These are phyloP conservation scores for Annulohypoxylon maeteangense DNA, from an alignment of 495 filamentous ascomycete genomes.

Conservation along the genomic window DNA sequence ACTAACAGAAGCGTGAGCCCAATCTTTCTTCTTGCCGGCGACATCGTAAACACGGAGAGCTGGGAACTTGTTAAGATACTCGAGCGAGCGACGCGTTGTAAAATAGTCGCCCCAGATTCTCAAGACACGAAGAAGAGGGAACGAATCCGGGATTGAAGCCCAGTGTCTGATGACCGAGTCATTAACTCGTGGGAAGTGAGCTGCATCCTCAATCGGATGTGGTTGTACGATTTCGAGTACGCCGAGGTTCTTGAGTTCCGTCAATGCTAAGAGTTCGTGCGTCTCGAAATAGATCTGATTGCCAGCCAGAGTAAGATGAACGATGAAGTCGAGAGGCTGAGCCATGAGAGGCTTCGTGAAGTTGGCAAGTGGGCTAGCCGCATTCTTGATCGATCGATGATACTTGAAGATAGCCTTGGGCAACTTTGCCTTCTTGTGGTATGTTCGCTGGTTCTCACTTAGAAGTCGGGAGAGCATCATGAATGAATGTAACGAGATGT, in stretches of 20 bases:
- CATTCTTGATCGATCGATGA: slow-evolving; percentile 11
- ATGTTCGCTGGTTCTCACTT: neutral
- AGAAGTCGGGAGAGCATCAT: slow-evolving; percentile 30
- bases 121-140: slow-evolving; percentile 47
- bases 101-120: slow-evolving; percentile 33
- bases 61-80: slow-evolving; percentile 42
- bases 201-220: neutral
- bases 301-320: slow-evolving; percentile 43
- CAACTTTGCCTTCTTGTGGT: neutral
- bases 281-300: slow-evolving; percentile 13
- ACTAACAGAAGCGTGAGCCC: neutral
- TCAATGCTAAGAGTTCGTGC: slow-evolving; percentile 42
- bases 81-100: slow-evolving; percentile 37
- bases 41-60: slow-evolving; percentile 41
- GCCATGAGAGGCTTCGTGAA: slow-evolving; percentile 42
- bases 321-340: slow-evolving; percentile 41
- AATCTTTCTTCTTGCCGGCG: slow-evolving; percentile 29
- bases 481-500: slow-evolving; percentile 39
- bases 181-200: slow-evolving; percentile 22
- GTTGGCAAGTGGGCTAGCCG: slow-evolving; percentile 20
- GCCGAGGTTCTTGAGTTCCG: slow-evolving; percentile 46
- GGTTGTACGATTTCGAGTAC: slow-evolving; percentile 48
- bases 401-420: slow-evolving; percentile 9
- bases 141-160: slow-evolving; percentile 37
- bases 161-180: slow-evolving; percentile 50